Base-by-base conservation (phyloP, 306 rosid species). In the Vachellia collinsii region DNA sequence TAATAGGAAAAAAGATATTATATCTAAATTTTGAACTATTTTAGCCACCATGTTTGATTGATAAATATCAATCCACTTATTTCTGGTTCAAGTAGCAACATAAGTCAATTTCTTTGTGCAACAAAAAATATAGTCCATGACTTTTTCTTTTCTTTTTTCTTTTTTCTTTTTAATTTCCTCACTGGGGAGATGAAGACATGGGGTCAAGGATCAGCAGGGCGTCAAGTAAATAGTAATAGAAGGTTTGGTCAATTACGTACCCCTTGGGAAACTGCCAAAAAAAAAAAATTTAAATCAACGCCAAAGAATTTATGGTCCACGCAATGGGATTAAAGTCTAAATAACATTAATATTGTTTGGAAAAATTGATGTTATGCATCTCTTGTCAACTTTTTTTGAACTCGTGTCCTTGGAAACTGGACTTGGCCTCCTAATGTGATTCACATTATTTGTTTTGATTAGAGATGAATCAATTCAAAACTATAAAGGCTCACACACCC, bases 101-200 rank as follows among this genome's bases (percentile, higher is more conserved):
- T 34, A 47, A 58, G 87, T 84, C 85, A 84, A 80, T 56, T 80
- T 81, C 63, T 76, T 10, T 59, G 65, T 76, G 47, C 75, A 1
- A 51, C 58, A 46, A 19, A 46, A 22, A 20, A 43, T 19, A 23
- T 0, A 70, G 44, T 38, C 44, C 25, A 22, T 25, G 12, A 3
- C 5, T 8, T 13, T 43, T 11, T n/a, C n/a, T 54, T 54, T 7
- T 54, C 12, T 54, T 7, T 54, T 12, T 4, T n/a, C n/a, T n/a
- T n/a, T 54, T 54, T 7, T 54, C 12, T 54, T 7, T 54, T 12
- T 4, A 11, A 22, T 22, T 43, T 43, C 44, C 38, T 74, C 29
- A 38, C 11, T 17, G 22, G 11, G 29, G 39, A 38, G 59, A 66
- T 36, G 5, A 9, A 67, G 25, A 10, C 16, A 73, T 20, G 16